These are phyloP conservation scores for Spiraea crenata DNA, from an alignment of 331 rosid species.

Conservation along the genomic window DNA sequence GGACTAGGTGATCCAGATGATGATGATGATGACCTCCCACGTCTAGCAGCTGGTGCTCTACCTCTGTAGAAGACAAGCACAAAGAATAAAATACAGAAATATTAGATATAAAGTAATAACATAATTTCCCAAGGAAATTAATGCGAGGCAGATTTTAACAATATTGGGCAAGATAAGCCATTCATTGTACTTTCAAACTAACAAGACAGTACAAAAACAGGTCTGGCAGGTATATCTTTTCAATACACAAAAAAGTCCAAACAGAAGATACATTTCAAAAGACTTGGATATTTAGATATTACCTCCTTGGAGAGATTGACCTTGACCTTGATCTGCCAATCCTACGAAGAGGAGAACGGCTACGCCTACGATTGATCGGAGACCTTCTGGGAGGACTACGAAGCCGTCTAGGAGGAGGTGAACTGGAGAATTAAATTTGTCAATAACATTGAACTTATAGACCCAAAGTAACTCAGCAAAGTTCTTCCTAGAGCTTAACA, in stretches of 20 bases:
- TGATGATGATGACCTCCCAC: constrained; percentile 91
- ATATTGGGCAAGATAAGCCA: neutral
- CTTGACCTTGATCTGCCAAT: constrained; percentile 79
- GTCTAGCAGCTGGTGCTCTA: constrained; percentile 65
- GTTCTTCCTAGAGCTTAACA: neutral
- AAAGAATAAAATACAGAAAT: neutral
- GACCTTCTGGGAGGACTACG: constrained; percentile 99
- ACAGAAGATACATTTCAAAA: neutral
- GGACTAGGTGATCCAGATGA: constrained; percentile 93
- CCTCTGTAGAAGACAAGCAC: constrained; percentile 50
- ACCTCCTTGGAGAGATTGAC: constrained; percentile 95
- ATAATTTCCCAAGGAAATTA: neutral
- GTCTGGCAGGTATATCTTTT: neutral
- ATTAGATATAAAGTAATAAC: neutral
- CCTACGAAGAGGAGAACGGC: constrained; percentile 90
- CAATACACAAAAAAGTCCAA: neutral
- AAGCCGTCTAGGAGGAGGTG: constrained; percentile 84
- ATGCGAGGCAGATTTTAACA: neutral
- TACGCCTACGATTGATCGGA: constrained; percentile 77
- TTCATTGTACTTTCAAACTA: neutral
- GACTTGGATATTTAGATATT: constrained; percentile 20
- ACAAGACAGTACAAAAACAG: neutral
- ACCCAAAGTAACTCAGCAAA: neutral
- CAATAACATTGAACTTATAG: constrained; percentile 8
- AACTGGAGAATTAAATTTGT: constrained; percentile 36